Conservation (phyloP, 495 filamentous ascomycete species). For the Coniosporium apollinis region DNA sequence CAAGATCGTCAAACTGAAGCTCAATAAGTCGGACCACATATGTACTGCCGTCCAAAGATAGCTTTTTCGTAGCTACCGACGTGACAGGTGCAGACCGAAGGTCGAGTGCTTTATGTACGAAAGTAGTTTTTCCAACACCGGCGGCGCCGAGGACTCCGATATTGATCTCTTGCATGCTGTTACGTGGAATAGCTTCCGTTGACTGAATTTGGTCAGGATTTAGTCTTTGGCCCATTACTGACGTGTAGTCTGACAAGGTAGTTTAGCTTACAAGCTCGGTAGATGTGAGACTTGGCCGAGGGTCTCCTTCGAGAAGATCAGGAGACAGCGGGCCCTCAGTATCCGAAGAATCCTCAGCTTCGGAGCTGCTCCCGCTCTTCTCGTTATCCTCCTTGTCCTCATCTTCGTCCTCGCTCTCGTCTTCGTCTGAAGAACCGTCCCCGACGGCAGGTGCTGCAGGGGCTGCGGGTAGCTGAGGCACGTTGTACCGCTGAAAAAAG, state of each 20-base stretch:
- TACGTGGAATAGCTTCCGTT: slow-evolving; percentile 2
- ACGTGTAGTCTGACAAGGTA: neutral
- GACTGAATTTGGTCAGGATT: neutral
- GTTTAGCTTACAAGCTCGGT: neutral
- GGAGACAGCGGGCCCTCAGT: slow-evolving; percentile 3
- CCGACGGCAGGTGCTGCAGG: no score
- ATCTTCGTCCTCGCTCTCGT: no score
- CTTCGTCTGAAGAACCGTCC: no score
- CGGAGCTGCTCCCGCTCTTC: neutral
- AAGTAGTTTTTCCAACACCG: slow-evolving; percentile 77
- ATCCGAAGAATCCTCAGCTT: neutral
- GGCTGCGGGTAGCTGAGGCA: no score
- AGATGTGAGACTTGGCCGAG: neutral
- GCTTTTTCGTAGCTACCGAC: slow-evolving; percentile 44
- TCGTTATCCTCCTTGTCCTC: no score
- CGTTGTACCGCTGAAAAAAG: no score
- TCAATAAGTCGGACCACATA: slow-evolving; percentile 75
- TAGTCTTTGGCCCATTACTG: neutral
- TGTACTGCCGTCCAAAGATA: slow-evolving; percentile 57
- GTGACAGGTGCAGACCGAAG: slow-evolving; percentile 34
- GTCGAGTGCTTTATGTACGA: slow-evolving; percentile 66
- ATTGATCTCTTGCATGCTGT: slow-evolving; percentile 57
- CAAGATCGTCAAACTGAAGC: slow-evolving; percentile 47
- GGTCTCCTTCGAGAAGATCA: slow-evolving; percentile 2
- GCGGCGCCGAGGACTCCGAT: slow-evolving; percentile 71